These are phyloP conservation scores for Rhodomyrtus psidioides DNA, from an alignment of 441 rosid genomes.

Conservation along the genomic window DNA sequence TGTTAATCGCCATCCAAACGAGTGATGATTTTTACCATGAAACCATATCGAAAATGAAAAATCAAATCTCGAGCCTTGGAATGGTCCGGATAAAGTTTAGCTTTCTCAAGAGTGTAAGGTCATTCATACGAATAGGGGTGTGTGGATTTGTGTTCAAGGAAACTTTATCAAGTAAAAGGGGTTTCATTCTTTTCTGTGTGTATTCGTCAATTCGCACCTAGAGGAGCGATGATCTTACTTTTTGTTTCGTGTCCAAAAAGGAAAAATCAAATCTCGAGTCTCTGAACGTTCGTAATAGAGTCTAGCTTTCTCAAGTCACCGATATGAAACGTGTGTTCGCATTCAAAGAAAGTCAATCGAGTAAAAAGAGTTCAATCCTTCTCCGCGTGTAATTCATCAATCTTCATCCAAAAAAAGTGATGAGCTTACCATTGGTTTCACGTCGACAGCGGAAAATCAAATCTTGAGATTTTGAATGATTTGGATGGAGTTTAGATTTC, in stretches of 20 bases:
- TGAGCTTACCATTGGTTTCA: not conserved
- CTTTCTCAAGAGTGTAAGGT: not conserved
- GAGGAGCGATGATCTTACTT: not conserved
- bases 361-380: not conserved
- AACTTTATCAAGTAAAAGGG: not conserved
- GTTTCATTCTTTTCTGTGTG: not conserved
- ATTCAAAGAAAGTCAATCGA: not conserved
- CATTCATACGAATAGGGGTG: not conserved
- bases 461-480: no score
- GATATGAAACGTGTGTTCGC: rapidly evolving
- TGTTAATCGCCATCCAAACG: not conserved
- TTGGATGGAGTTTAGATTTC: no score
- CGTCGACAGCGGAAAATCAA: no score
- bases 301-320: no score
- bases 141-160: not conserved
- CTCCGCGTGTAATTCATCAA: not conserved
- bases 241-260: not conserved
- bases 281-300: no score
- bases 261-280: no score
- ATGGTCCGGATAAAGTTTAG: not conserved
- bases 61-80: not conserved
- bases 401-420: not conserved
- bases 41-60: not conserved
- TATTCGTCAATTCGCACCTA: not conserved
- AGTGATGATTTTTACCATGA: not conserved